These are phyloP conservation scores for Athelia psychrophila DNA, from an alignment of 1,284 basidiomycete species.

Conservation along the genomic window DNA sequence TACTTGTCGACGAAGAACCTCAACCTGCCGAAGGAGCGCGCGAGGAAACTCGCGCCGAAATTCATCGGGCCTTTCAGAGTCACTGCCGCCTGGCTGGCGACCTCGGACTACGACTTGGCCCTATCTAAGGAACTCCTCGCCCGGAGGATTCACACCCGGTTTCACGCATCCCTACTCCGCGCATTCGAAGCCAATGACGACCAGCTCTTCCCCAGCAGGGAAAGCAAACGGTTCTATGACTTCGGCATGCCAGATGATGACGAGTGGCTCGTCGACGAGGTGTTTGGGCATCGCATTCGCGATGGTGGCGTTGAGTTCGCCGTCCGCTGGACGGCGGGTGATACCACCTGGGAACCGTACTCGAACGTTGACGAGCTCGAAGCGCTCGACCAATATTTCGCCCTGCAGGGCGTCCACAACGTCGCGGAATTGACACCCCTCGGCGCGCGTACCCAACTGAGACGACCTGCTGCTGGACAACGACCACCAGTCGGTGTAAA, in stretches of 20 bases:
- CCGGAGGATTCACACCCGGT: slow-evolving; percentile 11
- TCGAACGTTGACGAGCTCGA: slow-evolving; percentile 3
- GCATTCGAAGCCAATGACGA: slow-evolving; percentile 13
- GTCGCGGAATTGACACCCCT: no score
- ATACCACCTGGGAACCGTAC: slow-evolving; percentile 7
- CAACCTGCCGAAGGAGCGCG: slow-evolving; percentile 17
- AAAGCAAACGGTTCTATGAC: slow-evolving; percentile 15
- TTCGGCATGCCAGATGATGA: slow-evolving; percentile 16
- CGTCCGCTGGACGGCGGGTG: slow-evolving; percentile 1
- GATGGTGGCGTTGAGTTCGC: slow-evolving; percentile 1
- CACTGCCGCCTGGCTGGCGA: slow-evolving; percentile 6
- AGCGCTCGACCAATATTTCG: slow-evolving; percentile 8
- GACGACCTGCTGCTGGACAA: no score
- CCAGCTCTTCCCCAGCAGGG: slow-evolving; percentile 15
- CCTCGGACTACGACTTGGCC: slow-evolving; percentile 15
- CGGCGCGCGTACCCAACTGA: no score
- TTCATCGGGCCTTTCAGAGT: slow-evolving; percentile 29
- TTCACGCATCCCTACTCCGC: slow-evolving; percentile 13
- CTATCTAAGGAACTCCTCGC: slow-evolving; percentile 12
- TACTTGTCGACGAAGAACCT: slow-evolving; percentile 31
- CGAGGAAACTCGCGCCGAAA: slow-evolving; percentile 23
- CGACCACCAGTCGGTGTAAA: no score
- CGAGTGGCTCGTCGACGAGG: slow-evolving; percentile 19
- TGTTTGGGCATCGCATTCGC: slow-evolving; percentile 13
- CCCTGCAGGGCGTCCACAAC: slow-evolving; percentile 6